Percentiles rank a stretch among this genome's conserved stretches.
These are phyloP conservation scores for Eucalyptus urophylla DNA, from an alignment of 345 rosid species.

Conservation along the genomic window DNA sequence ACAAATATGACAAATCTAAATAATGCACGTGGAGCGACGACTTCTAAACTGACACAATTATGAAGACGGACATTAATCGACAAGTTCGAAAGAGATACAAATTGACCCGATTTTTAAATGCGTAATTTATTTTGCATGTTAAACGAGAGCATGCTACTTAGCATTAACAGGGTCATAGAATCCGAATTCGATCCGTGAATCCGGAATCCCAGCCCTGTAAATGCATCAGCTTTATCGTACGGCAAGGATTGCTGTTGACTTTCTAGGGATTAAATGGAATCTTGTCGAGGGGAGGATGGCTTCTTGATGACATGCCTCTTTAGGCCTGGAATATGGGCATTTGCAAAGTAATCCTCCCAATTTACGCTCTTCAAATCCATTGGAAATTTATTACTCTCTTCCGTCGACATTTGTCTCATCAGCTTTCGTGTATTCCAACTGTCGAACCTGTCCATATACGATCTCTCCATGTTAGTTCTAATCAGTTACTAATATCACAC, in stretches of 20 bases:
- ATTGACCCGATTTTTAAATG: background rate
- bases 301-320: background rate
- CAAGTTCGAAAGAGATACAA: background rate
- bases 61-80: background rate
- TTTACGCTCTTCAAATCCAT: slow-evolving; percentile 10
- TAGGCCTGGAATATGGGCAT: slow-evolving; percentile 15
- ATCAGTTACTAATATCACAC: background rate
- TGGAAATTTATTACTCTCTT: slow-evolving; percentile 15
- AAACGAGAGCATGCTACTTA: background rate
- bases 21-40: background rate
- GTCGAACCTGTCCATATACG: slow-evolving; percentile 13
- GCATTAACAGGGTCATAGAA: background rate
- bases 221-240: background rate
- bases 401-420: slow-evolving; percentile 6
- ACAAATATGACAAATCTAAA: background rate
- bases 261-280: background rate
- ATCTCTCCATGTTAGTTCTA: background rate
- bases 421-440: slow-evolving; percentile 6
- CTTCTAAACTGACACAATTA: background rate
- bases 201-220: background rate
- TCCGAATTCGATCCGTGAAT: background rate
- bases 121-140: background rate
- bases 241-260: background rate
- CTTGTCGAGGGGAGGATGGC: background rate
- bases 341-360: slow-evolving; percentile 22